Evolutionary conservation across 495 filamentous ascomycete species (phyloP), one percentile per base, ranked within the genome.

Genomic region (Opeltia flavorubescens): DNA sequence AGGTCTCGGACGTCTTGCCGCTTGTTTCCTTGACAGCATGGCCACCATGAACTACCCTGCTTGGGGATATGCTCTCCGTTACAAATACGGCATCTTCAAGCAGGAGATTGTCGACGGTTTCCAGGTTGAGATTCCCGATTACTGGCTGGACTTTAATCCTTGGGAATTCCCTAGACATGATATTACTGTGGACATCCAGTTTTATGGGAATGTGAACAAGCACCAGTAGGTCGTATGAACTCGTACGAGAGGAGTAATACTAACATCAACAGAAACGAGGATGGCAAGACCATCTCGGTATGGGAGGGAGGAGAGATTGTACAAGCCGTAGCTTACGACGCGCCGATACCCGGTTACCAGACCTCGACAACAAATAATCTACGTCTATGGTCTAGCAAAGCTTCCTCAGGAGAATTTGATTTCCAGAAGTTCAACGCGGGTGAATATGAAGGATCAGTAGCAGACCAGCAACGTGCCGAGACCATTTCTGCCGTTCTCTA

Each of bases 371-470:
- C 87, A 50, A 98, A 98, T 67, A 98, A 98, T 65, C 71, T 98
- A 55, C 80, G 91, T 15, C 67, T 98, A 24, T 98, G 91, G 91
- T 94, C 86, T 13, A 94, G 86, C 68, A 94, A 95, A 66, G 91
- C 91, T 43, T 85, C 87, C 41, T 88, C 84, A 56, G 91, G 93
- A 44, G 91, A 98, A 63, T 98, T 98, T 52, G 89, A 98, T 65
- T 98, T 98, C 72, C 89, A 94, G 56, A 98, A 95, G 61, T 98
- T 98, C 81, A 98, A 98, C 64, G 86, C 80, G 23, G 91, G 91
- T 30, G 89, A 98, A 50, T 98, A 98, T 62, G 91, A 98, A 62
- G 91, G 82, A 66, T 91, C 91, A 24, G 93, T 98, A 18, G 84
- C 83, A 8, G 93, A 96, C 58, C 87, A 95, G 61, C 91, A 98